phyloP scores from a whole-genome alignment of 2,329 filamentous ascomycete genomes.

The Fusarium aywerte region DNA sequence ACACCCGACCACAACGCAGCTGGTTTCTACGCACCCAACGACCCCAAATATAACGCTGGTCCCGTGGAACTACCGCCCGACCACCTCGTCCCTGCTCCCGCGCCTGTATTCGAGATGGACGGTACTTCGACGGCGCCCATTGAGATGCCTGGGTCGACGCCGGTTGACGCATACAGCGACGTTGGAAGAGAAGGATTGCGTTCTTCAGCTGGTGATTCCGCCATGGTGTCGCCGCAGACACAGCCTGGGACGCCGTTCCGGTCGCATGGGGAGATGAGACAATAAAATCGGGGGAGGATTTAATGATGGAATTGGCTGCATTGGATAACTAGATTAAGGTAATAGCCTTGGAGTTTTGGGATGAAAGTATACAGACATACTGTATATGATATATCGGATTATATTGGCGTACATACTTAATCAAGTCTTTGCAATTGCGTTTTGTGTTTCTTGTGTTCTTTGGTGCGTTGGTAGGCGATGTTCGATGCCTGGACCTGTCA shows the following conservation, averaged over 20 bases:
- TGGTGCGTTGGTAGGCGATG: too few relatives aligned
- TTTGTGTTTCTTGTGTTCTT: background rate
- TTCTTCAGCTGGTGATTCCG: background rate
- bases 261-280: background rate
- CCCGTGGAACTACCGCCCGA: slow-evolving; percentile 29
- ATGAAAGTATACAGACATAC: background rate
- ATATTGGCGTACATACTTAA: slow-evolving; percentile 21
- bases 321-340: slow-evolving; percentile 16
- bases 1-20: slow-evolving; percentile 5
- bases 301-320: slow-evolving; percentile 11
- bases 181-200: background rate
- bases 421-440: background rate
- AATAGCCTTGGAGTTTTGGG: slow-evolving; percentile 29
- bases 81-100: slow-evolving; percentile 2
- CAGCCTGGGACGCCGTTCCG: slow-evolving; percentile 11
- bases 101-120: slow-evolving; percentile 43
- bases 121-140: slow-evolving; percentile 16
- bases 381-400: background rate
- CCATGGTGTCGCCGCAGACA: slow-evolving; percentile 15
- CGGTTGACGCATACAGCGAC: background rate
- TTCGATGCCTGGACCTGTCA: too few relatives aligned
- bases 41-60: background rate
- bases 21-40: slow-evolving; percentile 17
- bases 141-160: slow-evolving; percentile 31
- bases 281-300: background rate